Base-by-base conservation (phyloP, 1,139 yeast genomes). In the Pneumocystis murina region DNA sequence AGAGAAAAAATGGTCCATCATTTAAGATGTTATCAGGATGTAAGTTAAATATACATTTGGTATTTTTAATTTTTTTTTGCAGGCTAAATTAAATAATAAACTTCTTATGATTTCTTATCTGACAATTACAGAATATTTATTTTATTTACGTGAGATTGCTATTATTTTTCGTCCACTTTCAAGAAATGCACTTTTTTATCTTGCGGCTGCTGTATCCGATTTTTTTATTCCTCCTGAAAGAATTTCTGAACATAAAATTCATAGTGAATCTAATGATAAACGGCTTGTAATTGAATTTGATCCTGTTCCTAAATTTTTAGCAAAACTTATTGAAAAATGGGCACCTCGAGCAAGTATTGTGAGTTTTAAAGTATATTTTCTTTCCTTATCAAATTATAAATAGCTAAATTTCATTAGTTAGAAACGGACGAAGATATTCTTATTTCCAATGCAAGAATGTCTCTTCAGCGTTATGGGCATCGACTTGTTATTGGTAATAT, bases 141-240 rank as follows among this genome's bases (percentile, higher is more conserved):
- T 87, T 78, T 87, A 97, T 0, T 78, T 94, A 68, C 83, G 84
- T 68, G 76, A 82, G 59, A 78, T 88, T 16, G 87, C 95, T 0
- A 80, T 80, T 67, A 77, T 79, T 62, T 73, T 92, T 69, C 80
- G 83, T 60, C 66, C 69, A 1, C 74, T 76, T 1, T 76, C 83
- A 61, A 72, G 79, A 1, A 76, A 76, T 65, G 88, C 89, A 0
- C 73, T 92, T 61, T 87, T 92, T 71, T 94, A 86, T 74, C 78
- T 92, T 67, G 98, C 98, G 0, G 98, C 98, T 3, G 98, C 98
- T 0, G 99, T 92, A 0, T 87, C 96, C 5, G 99, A 92, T 74
- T 92, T 94, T 74, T 92, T 90, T 75, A 79, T 92, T 59, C 99
- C 98, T 1, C 83, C 82, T 65, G 84, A 91, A 1, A 80, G 87